These are phyloP conservation scores for Cercophora scortea DNA, from an alignment of 495 filamentous ascomycete genomes.

Conservation along the genomic window DNA sequence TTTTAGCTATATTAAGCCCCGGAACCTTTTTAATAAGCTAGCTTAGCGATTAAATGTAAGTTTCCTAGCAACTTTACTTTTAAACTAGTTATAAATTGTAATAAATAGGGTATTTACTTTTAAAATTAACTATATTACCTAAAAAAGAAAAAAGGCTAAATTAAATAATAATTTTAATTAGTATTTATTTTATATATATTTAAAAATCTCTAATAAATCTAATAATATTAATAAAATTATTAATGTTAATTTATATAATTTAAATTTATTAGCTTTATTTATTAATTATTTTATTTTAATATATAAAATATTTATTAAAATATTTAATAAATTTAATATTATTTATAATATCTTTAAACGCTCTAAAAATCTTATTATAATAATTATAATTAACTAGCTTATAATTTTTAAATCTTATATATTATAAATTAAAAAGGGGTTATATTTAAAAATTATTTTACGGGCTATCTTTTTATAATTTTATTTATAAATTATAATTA, in stretches of 20 bases:
- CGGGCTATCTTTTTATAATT: neutral
- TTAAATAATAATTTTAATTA: neutral
- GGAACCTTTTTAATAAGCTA: neutral
- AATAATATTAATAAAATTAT: neutral
- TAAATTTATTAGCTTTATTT: neutral
- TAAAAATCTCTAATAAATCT: neutral
- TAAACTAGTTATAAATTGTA: no score
- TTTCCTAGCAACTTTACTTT: neutral
- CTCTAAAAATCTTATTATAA: neutral
- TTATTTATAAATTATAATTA: neutral
- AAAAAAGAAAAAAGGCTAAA: conserved; percentile 1
- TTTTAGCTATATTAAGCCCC: no score
- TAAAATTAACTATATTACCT: conserved; percentile 1
- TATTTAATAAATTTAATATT: neutral
- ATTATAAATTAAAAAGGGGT: neutral
- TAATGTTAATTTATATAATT: neutral
- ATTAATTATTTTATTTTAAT: neutral
- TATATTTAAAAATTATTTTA: neutral
- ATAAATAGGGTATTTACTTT: no score
- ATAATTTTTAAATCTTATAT: neutral
- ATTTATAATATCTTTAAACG: neutral
- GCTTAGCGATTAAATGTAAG: neutral
- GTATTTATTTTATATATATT: neutral
- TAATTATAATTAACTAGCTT: neutral
- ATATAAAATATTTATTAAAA: no score